Percentiles rank a stretch among this genome's conserved stretches.
Conservation (phyloP, 768 basidiomycete genomes). For the Agaricus sinodeliciosus region DNA sequence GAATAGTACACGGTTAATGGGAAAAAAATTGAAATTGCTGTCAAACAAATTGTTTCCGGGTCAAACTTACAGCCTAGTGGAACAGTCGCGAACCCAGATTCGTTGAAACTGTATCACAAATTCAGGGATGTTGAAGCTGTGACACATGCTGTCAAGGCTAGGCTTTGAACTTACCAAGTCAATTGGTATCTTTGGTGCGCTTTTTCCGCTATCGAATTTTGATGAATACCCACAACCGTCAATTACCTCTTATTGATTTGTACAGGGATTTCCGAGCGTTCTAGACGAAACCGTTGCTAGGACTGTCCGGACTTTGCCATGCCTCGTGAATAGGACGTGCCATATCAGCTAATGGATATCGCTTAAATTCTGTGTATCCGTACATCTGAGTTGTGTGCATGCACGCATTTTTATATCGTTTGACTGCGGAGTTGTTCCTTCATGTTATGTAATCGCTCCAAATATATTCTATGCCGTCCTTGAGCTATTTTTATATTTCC, state of each 20-base stretch:
- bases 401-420: not conserved
- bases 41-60: slow-evolving; percentile 75
- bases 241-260: too few species aligned
- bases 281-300: too few species aligned
- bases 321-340: not conserved
- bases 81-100: slow-evolving; percentile 69
- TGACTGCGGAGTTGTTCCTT: not conserved
- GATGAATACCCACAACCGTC: not conserved
- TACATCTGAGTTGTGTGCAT: not conserved
- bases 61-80: slow-evolving; percentile 59
- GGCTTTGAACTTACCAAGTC: slow-evolving; percentile 9
- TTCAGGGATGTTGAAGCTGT: slow-evolving; percentile 43
- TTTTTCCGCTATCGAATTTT: not conserved
- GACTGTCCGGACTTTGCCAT: not conserved
- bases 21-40: slow-evolving; percentile 76
- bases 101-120: slow-evolving; percentile 57
- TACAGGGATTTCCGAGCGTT: too few species aligned
- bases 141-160: slow-evolving; percentile 11
- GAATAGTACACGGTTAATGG: slow-evolving; percentile 67
- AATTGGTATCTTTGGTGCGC: not conserved
- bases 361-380: not conserved
- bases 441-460: too few species aligned
- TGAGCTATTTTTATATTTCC: too few species aligned
- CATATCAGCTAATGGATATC: not conserved
- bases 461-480: too few species aligned